Evolutionary conservation across 345 rosid genomes (phyloP).

Genomic region (Populus davidiana): DNA sequence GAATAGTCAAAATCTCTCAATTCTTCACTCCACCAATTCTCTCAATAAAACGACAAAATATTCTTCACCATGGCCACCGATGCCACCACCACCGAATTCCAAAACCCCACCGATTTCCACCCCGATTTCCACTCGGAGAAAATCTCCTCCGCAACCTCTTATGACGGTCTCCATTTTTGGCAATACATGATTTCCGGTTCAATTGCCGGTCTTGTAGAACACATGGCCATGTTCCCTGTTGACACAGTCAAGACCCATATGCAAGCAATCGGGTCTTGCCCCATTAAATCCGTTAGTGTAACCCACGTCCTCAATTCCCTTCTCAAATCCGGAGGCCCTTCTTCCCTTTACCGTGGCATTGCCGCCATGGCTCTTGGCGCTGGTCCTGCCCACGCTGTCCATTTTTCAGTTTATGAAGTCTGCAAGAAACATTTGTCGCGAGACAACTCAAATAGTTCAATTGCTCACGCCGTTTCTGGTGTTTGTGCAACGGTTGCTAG

Average conservation of each 20-base stretch:
- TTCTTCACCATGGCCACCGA: slow-evolving; percentile 50
- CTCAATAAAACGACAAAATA: background rate
- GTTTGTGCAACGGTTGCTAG: slow-evolving; percentile 88
- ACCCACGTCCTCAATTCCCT: slow-evolving; percentile 75
- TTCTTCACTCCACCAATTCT: background rate
- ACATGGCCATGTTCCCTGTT: slow-evolving; percentile 99
- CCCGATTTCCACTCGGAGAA: slow-evolving; percentile 63
- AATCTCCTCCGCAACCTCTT: slow-evolving; percentile 24
- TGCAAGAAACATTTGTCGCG: slow-evolving; percentile 71
- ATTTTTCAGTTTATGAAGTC: slow-evolving; percentile 80
- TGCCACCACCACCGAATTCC: slow-evolving; percentile 55
- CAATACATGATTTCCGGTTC: slow-evolving; percentile 98
- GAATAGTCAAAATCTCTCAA: background rate
- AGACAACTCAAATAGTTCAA: slow-evolving; percentile 61
- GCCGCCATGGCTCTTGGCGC: slow-evolving; percentile 99
- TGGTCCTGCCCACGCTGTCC: slow-evolving; percentile 99
- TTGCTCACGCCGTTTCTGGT: slow-evolving; percentile 84
- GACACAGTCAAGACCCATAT: slow-evolving; percentile 93
- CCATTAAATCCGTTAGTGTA: slow-evolving; percentile 73
- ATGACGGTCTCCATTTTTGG: slow-evolving; percentile 75
- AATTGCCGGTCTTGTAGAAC: slow-evolving; percentile 84
- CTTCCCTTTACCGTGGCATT: slow-evolving; percentile 81
- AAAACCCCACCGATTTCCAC: slow-evolving; percentile 58
- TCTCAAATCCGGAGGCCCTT: slow-evolving; percentile 60
- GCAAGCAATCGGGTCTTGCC: slow-evolving; percentile 97